Evolutionary conservation across 2,329 filamentous ascomycete genomes (phyloP).

Genomic region (Botrytis fragariae): DNA sequence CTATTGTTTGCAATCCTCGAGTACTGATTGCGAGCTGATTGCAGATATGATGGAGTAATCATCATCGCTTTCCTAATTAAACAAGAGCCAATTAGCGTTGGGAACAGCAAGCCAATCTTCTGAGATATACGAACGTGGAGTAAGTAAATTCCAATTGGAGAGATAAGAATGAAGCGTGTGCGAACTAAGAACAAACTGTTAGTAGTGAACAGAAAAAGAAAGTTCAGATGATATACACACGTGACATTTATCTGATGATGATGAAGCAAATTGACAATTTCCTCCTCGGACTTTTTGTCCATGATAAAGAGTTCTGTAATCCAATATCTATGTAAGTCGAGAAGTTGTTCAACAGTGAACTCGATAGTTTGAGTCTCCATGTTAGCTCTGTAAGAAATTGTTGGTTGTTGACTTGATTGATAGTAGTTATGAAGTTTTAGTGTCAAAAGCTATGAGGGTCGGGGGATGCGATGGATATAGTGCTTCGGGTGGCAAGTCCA

Average conservation of each 20-base stretch:
- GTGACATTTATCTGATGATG: constrained; percentile 15
- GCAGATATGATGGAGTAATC: not conserved
- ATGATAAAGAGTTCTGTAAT: constrained; percentile 18
- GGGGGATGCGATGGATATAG: not conserved
- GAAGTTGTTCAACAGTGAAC: constrained; percentile 19
- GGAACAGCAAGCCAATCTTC: not conserved
- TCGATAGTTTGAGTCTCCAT: constrained; percentile 21
- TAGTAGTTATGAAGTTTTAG: not conserved
- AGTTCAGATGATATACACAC: not conserved
- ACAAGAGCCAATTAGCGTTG: not conserved
- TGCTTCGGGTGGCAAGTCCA: constrained; percentile 10
- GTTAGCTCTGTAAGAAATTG: not conserved
- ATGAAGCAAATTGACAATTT: constrained; percentile 21
- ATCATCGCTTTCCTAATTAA: constrained; percentile 14
- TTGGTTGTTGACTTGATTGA: not conserved
- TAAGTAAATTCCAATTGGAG: constrained; percentile 15
- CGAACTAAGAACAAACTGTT: not conserved
- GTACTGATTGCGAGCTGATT: not conserved
- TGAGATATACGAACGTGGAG: constrained; percentile 9
- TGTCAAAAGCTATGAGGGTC: not conserved
- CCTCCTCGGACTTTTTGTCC: constrained; percentile 19
- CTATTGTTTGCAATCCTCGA: not conserved
- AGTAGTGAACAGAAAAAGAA: constrained; percentile 2
- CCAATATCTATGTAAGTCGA: constrained; percentile 21
- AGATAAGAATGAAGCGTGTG: constrained; percentile 14